phyloP scores from a whole-genome alignment of 1,284 basidiomycete species.

The Mixia osmundae region DNA sequence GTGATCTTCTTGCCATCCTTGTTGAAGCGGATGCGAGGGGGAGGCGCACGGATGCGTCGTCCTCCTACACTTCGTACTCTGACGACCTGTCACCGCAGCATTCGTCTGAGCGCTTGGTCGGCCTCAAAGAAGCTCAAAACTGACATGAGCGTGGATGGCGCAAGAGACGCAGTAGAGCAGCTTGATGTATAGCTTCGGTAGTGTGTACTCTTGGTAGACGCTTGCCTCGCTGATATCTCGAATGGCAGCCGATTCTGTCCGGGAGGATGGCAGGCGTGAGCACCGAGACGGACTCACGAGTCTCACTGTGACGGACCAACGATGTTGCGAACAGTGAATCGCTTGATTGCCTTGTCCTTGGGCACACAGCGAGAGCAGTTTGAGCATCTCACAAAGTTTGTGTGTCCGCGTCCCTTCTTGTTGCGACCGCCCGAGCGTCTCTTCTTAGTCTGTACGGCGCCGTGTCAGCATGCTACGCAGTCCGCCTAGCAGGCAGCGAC shows the following conservation, averaged over 20 bases:
- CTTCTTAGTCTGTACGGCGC: no score
- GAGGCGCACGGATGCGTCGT: slow-evolving; percentile 84
- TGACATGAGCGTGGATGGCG: slow-evolving; percentile 97
- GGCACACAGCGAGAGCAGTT: slow-evolving; percentile 56
- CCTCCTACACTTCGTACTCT: slow-evolving; percentile 75
- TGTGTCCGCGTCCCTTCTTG: slow-evolving; percentile 96
- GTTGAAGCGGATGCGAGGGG: slow-evolving; percentile 88
- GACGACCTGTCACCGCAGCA: no score
- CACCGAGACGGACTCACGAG: not conserved
- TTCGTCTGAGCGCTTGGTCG: no score
- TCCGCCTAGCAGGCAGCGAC: no score
- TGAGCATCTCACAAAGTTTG: slow-evolving; percentile 79
- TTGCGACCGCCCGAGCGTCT: slow-evolving; percentile 95
- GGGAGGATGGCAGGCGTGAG: not conserved
- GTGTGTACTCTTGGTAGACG: slow-evolving; percentile 59
- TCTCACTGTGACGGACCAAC: slow-evolving; percentile 34
- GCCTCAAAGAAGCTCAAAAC: no score
- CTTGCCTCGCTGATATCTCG: slow-evolving; percentile 92
- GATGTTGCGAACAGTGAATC: slow-evolving; percentile 99
- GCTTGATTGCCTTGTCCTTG: slow-evolving; percentile 98
- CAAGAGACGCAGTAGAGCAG: slow-evolving; percentile 97
- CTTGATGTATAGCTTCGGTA: slow-evolving; percentile 96
- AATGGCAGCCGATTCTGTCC: slow-evolving; percentile 62
- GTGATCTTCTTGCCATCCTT: no score
- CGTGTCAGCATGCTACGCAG: no score